Conservation (phyloP, 495 filamentous ascomycete genomes). For the Tuber brumale region DNA sequence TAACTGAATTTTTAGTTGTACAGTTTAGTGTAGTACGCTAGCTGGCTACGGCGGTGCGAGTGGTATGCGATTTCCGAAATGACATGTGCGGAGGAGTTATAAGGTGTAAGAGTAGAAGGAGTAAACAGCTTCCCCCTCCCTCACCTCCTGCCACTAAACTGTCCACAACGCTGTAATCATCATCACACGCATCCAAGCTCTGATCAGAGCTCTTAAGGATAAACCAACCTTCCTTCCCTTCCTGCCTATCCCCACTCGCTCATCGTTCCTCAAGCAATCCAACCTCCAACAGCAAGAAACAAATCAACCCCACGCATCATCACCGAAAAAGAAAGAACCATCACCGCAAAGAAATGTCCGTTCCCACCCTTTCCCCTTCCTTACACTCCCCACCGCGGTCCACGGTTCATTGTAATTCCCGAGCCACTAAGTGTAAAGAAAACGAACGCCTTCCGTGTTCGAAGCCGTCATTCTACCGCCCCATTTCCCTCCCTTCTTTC, state of each 20-base stretch:
- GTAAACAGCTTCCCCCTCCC: not conserved
- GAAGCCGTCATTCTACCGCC: not conserved
- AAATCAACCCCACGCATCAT: not conserved
- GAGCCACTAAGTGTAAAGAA: conserved; percentile 1
- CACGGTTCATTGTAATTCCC: conserved; percentile 1
- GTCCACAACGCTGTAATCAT: not conserved
- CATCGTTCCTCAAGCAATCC: not conserved
- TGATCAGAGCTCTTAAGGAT: not conserved
- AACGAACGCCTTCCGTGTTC: not conserved
- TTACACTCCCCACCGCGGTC: not conserved
- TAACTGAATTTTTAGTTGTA: not conserved
- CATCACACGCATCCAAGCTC: not conserved
- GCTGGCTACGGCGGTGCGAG: not conserved
- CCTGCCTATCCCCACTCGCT: not conserved
- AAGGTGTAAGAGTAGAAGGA: not conserved
- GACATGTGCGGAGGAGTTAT: not conserved
- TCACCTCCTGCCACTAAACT: not conserved
- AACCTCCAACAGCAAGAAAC: not conserved
- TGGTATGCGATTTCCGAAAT: not conserved
- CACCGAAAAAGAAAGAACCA: not conserved
- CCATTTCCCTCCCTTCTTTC: not conserved
- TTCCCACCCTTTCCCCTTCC: not conserved
- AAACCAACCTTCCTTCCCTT: not conserved
- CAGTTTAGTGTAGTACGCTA: not conserved
- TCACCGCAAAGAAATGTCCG: not conserved